Conservation (phyloP, 2,329 filamentous ascomycete genomes). For the Pseudogymnoascus sp. region DNA sequence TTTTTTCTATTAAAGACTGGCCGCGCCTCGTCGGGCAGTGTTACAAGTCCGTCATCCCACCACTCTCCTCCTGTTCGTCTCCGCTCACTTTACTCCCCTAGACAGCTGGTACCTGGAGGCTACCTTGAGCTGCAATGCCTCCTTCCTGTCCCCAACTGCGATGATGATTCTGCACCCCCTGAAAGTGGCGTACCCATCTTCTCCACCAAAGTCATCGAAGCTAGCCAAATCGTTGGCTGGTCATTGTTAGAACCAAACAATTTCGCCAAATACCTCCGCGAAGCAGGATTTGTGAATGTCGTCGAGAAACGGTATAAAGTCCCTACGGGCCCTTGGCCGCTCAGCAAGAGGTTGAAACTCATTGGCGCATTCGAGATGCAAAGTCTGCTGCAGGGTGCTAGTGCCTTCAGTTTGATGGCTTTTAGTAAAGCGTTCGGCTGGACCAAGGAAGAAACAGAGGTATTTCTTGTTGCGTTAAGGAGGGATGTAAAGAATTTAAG, state of each 20-base stretch:
- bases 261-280: conserved; percentile 25
- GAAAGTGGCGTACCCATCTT: conserved; percentile 20
- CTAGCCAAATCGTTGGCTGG: conserved; percentile 18
- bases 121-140: conserved; percentile 12
- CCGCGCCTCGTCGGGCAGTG: conserved; percentile 10
- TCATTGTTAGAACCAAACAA: not conserved
- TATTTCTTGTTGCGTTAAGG: conserved; percentile 17
- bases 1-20: conserved; percentile 16
- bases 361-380: conserved; percentile 20
- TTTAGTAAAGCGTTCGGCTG: conserved; percentile 18
- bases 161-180: conserved; percentile 9
- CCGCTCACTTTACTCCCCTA: not conserved
- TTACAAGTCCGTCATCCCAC: conserved; percentile 4
- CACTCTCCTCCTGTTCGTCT: not conserved
- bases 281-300: conserved; percentile 19
- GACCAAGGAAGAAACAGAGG: conserved; percentile 16
- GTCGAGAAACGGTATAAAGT: conserved; percentile 17
- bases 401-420: conserved; percentile 18
- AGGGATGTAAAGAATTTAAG: conserved; percentile 15
- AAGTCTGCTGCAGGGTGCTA: conserved; percentile 16
- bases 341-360: conserved; percentile 17
- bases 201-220: conserved; percentile 33
- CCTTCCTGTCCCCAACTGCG: conserved; percentile 2
- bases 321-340: conserved; percentile 18
- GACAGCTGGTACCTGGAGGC: conserved; percentile 13